These are phyloP conservation scores for Penicilliopsis zonata DNA, from an alignment of 495 filamentous ascomycete genomes.

Conservation along the genomic window DNA sequence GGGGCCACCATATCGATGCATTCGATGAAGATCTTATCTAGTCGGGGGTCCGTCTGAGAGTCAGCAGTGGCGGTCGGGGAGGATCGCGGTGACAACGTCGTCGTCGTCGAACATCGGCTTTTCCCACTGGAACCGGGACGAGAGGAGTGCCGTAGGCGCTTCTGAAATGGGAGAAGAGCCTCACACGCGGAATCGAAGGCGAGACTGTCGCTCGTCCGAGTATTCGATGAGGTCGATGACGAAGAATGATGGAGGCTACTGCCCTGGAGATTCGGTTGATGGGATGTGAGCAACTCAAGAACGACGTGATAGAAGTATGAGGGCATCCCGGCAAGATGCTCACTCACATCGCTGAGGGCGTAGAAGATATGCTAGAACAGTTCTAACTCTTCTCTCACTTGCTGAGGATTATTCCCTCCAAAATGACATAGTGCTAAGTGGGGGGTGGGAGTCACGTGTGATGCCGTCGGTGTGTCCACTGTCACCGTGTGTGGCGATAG, in stretches of 20 bases:
- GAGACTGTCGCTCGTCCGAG: constrained; percentile 5
- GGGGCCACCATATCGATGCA: constrained; percentile 53
- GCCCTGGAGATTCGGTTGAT: constrained; percentile 24
- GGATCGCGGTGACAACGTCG: constrained; percentile 1
- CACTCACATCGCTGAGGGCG: constrained; percentile 18
- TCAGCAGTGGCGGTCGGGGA: constrained; percentile 8
- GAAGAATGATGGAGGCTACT: too few relatives aligned
- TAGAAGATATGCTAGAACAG: neutral
- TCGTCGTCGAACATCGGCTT: neutral
- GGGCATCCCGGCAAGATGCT: constrained; percentile 47
- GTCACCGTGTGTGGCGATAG: too few relatives aligned
- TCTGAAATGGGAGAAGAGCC: constrained; percentile 31
- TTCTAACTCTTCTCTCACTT: too few relatives aligned
- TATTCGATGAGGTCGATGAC: constrained; percentile 7
- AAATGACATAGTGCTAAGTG: too few relatives aligned
- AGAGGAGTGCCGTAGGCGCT: constrained; percentile 9
- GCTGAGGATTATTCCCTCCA: too few relatives aligned
- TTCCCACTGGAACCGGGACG: neutral
- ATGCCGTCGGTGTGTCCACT: too few relatives aligned
- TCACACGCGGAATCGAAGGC: constrained; percentile 28
- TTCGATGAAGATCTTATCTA: constrained; percentile 49
- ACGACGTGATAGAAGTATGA: constrained; percentile 86
- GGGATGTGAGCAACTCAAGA: constrained; percentile 60
- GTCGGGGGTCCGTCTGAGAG: constrained; percentile 45
- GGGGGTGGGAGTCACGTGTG: too few relatives aligned